Evolutionary conservation across 768 basidiomycete genomes (phyloP), one percentile per base, ranked within the genome.

Genomic region (Chalciporus sphaerocephalus): DNA sequence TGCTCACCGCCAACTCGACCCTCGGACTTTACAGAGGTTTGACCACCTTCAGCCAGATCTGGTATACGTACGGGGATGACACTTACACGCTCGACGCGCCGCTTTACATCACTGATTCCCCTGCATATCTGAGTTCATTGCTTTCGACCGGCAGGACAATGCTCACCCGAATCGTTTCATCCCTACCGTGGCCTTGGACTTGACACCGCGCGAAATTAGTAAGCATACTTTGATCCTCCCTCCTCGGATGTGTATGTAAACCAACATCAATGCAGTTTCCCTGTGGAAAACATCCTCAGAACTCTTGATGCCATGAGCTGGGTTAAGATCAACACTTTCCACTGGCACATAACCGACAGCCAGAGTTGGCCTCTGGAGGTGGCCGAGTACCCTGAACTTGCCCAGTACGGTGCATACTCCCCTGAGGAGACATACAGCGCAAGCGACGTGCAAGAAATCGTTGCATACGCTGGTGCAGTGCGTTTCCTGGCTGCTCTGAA

Each of bases 341-440:
- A 92, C 52, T 92, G 89, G 90, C 91, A 92, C 57, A 72, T 89
- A 46, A 80, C 81, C 27, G 91, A 93, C 64, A 80, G 81, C 43
- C 87, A 92, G 56, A 82, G 80, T 27, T 93, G 87, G 70, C 89
- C 91, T 2, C 71, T 92, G 13, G 70, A 75, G 30, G 67, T 92
- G 16, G 69, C 78, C 3, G 74, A 73, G 9, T 83, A 77, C 58
- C 74, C 82, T 0, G 76, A 79, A 44, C 69, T 92, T 1, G 71
- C 85, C 9, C 48, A 51, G 15, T 72, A 76, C 2, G 90, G 85
- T 2, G 86, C 90, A 10, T 93, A 93, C 65, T 79, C 79, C 3
- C 10, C 74, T 0, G 45, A 51, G 0, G 63, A 75, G 23, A 68
- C 77, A 0, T 93, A 90, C 62, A 74, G 70, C 4, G 57, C 69